Conservation (phyloP, 208 protist species). For the Leishmania tropica region DNA sequence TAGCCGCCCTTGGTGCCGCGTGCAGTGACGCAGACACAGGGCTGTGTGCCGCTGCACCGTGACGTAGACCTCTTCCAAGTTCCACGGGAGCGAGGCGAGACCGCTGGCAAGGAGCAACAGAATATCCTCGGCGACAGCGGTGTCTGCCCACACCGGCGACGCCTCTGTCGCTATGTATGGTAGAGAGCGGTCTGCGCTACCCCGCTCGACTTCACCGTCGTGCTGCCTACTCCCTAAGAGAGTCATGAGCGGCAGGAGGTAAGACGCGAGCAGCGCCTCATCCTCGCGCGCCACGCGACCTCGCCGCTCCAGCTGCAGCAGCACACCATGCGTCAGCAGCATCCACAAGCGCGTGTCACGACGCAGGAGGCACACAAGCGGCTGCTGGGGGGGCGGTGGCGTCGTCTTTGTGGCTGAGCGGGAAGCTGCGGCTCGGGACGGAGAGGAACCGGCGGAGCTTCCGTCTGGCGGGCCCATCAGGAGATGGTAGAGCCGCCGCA, state of each 20-base stretch:
- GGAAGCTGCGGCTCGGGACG: slow-evolving; percentile 39
- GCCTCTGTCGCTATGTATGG: background rate
- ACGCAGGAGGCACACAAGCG: slow-evolving; percentile 13
- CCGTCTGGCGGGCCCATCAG: slow-evolving; percentile 2
- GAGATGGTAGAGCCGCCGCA: slow-evolving; percentile 34
- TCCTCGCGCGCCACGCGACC: slow-evolving; percentile 39
- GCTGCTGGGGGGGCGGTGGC: background rate
- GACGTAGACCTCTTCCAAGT: slow-evolving; percentile 34
- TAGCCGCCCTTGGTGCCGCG: background rate
- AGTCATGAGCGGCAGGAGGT: slow-evolving; percentile 40
- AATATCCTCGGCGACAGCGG: slow-evolving; percentile 2
- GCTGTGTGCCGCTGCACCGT: slow-evolving; percentile 38
- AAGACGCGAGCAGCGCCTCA: slow-evolving; percentile 17
- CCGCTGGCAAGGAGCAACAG: slow-evolving; percentile 30
- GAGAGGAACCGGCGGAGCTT: slow-evolving; percentile 14
- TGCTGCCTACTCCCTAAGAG: background rate
- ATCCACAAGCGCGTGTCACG: slow-evolving; percentile 44
- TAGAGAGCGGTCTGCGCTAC: background rate
- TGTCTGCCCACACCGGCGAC: slow-evolving; percentile 9
- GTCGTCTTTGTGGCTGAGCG: background rate
- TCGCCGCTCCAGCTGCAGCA: slow-evolving; percentile 46
- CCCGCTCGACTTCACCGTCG: background rate
- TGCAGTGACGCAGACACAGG: slow-evolving; percentile 17
- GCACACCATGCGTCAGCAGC: slow-evolving; percentile 38
- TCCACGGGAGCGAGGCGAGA: slow-evolving; percentile 41